phyloP scores from a whole-genome alignment of 2,329 filamentous ascomycete genomes.

The Aspergillus sp. region DNA sequence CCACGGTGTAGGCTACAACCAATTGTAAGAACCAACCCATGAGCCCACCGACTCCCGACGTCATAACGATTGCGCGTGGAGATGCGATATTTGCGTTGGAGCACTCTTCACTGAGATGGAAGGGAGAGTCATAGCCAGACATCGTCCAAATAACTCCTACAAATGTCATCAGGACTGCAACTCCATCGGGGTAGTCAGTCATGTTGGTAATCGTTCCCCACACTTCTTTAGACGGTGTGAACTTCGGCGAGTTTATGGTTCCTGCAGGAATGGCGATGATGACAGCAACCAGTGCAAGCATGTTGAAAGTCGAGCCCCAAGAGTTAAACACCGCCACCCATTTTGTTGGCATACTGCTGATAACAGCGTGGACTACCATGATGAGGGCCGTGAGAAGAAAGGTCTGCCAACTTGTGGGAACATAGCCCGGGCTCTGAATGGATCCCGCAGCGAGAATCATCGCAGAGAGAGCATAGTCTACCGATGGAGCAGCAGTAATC shows the following conservation, averaged over 20 bases:
- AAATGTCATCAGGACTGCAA: constrained; percentile 71
- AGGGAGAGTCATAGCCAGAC: constrained; percentile 66
- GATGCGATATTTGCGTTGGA: constrained; percentile 70
- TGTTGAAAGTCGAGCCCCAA: constrained; percentile 68
- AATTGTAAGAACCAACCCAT: constrained; percentile 74
- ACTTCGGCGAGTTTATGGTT: constrained; percentile 58
- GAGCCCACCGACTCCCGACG: constrained; percentile 63
- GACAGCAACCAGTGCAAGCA: constrained; percentile 64
- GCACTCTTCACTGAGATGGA: constrained; percentile 74
- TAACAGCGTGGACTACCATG: constrained; percentile 66
- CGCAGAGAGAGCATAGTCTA: constrained; percentile 64
- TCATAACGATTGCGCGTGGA: constrained; percentile 70
- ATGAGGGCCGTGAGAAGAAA: constrained; percentile 67
- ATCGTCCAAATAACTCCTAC: constrained; percentile 70
- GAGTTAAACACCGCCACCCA: constrained; percentile 72
- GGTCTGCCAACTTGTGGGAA: constrained; percentile 64
- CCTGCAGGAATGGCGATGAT: constrained; percentile 68
- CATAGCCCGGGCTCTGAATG: constrained; percentile 66
- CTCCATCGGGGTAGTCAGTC: constrained; percentile 66
- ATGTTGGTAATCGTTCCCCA: constrained; percentile 67
- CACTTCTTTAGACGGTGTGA: constrained; percentile 58
- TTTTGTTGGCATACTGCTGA: constrained; percentile 69
- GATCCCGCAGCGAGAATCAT: constrained; percentile 72
- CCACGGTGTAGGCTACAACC: constrained; percentile 70
- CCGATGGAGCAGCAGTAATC: constrained; percentile 64